A percentile compares a stretch with the other conserved stretches of the same genome.
Evolutionary conservation across 148 eudicot species (phyloP).

Genomic region (Rhododendron vialii): DNA sequence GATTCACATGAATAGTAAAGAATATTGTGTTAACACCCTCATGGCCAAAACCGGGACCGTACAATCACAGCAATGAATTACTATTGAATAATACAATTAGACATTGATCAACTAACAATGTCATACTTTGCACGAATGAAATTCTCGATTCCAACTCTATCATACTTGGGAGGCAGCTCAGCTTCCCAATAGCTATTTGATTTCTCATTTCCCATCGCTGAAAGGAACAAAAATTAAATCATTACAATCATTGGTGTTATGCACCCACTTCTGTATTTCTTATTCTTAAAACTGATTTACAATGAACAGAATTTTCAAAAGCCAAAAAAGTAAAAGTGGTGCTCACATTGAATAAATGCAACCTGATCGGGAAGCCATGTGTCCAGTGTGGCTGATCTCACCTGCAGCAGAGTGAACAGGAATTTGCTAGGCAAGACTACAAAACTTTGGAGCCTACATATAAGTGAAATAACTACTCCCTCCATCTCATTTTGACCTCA

Average conservation of each 20-base stretch:
- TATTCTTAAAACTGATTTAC: background rate
- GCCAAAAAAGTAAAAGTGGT: constrained; percentile 8
- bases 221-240: constrained; percentile 13
- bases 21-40: background rate
- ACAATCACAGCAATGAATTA: background rate
- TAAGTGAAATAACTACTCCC: background rate
- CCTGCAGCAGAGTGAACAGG: constrained; percentile 42
- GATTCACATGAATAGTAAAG: constrained; percentile 12
- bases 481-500: no score
- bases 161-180: constrained; percentile 91
- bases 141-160: constrained; percentile 98
- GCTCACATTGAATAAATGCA: constrained; percentile 88
- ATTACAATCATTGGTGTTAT: background rate
- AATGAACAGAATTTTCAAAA: background rate
- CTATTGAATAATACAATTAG: background rate
- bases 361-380: constrained; percentile 99
- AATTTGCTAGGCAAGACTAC: background rate
- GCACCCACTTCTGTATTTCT: background rate
- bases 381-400: constrained; percentile 95
- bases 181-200: constrained; percentile 97
- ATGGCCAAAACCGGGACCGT: background rate
- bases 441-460: background rate
- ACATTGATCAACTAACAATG: constrained; percentile 18
- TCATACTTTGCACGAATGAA: constrained; percentile 96
- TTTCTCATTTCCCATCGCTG: constrained; percentile 94